These are phyloP conservation scores for Penicillium canescens DNA, from an alignment of 495 filamentous ascomycete genomes.

Conservation along the genomic window DNA sequence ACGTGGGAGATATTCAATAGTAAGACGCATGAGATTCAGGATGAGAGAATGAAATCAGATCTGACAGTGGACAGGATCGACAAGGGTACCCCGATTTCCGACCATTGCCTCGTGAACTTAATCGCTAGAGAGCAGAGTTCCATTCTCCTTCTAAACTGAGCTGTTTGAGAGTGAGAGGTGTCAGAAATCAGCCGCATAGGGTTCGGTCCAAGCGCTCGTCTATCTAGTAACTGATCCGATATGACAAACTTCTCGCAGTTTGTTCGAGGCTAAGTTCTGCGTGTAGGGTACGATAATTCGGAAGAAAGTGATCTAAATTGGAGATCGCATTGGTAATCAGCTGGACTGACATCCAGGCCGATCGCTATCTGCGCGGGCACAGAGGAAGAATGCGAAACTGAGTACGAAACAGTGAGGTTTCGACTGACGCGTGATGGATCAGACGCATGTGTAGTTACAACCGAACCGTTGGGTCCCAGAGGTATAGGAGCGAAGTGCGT, in stretches of 20 bases:
- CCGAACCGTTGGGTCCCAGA: slow-evolving; percentile 6
- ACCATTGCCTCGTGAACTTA: not conserved
- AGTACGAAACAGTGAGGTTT: slow-evolving; percentile 6
- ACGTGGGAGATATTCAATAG: not conserved
- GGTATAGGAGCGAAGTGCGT: not conserved
- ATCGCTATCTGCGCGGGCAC: slow-evolving; percentile 9
- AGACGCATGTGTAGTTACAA: slow-evolving; percentile 25
- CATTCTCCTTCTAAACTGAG: too few relatives aligned
- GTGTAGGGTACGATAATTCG: not conserved
- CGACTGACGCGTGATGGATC: slow-evolving; percentile 41
- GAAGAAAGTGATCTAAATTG: not conserved
- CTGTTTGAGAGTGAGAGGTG: slow-evolving; percentile 5
- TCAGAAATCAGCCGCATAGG: slow-evolving; percentile 11
- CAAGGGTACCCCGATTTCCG: slow-evolving; percentile 4
- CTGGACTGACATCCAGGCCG: slow-evolving; percentile 5
- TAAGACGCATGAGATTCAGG: slow-evolving; percentile 3
- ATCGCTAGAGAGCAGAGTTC: not conserved
- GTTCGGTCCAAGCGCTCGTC: slow-evolving; percentile 11
- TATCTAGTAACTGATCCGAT: not conserved
- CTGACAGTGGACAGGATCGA: slow-evolving; percentile 22
- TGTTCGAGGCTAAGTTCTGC: slow-evolving; percentile 3
- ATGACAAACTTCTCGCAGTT: too few relatives aligned
- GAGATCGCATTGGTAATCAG: not conserved
- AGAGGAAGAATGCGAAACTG: slow-evolving; percentile 7
- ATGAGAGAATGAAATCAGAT: not conserved